These are phyloP conservation scores for Macrophomina pseudophaseolina DNA, from an alignment of 2,329 filamentous ascomycete genomes.

Conservation along the genomic window DNA sequence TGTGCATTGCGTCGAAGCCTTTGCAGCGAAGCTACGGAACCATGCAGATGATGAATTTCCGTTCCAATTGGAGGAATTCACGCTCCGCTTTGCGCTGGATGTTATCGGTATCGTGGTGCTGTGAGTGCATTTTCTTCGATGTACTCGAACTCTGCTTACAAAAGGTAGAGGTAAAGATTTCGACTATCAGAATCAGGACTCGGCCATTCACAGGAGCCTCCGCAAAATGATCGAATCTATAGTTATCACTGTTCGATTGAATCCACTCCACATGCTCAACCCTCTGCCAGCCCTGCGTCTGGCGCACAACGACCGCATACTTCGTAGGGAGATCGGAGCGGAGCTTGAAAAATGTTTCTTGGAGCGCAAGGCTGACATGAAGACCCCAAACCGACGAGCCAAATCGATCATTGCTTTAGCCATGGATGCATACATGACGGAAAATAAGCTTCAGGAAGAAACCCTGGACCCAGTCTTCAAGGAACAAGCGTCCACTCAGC, in stretches of 20 bases:
- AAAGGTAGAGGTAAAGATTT: neutral
- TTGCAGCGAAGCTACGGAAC: conserved; percentile 34
- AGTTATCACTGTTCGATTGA: neutral
- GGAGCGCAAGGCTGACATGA: conserved; percentile 3
- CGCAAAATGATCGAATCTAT: neutral
- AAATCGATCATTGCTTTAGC: conserved; percentile 2
- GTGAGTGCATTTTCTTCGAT: conserved; percentile 13
- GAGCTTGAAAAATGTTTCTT: conserved; percentile 30
- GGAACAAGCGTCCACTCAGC: conserved; percentile 22
- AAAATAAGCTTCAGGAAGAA: conserved; percentile 33
- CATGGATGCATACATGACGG: conserved; percentile 32
- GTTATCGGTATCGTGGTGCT: conserved; percentile 34
- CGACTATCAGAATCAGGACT: neutral
- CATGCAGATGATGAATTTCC: conserved; percentile 32
- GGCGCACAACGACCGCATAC: conserved; percentile 36
- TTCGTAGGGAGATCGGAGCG: conserved; percentile 35
- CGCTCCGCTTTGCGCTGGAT: conserved; percentile 35
- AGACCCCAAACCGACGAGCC: neutral
- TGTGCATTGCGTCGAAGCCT: conserved; percentile 41
- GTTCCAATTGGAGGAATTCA: conserved; percentile 36
- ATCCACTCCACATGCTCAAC: conserved; percentile 29
- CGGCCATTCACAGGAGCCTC: neutral
- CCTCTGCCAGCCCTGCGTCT: conserved; percentile 34
- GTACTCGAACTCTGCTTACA: neutral
- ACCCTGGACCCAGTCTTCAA: conserved; percentile 32